Percentiles rank a stretch among this genome's conserved stretches.
These are phyloP conservation scores for Pinus albicaulis DNA, from an alignment of 75 land plant genomes.

Conservation along the genomic window DNA sequence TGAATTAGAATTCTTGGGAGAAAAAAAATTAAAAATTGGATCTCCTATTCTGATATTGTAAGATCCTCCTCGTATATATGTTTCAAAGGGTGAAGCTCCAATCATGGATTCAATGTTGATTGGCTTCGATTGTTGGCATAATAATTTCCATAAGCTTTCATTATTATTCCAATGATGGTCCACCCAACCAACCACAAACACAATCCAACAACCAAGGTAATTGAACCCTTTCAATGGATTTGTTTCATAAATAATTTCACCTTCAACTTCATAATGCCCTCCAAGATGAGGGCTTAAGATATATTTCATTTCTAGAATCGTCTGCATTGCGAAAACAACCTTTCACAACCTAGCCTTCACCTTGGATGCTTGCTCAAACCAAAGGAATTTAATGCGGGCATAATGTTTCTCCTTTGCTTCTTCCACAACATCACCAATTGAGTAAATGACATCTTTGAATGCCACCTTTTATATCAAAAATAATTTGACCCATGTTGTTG, in stretches of 20 bases:
- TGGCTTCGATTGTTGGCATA: too few relatives aligned
- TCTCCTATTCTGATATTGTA: conserved; percentile 95
- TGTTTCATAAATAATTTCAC: too few relatives aligned
- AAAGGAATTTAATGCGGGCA: conserved; percentile 26
- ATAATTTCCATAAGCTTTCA: too few relatives aligned
- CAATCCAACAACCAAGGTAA: too few relatives aligned
- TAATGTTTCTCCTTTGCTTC: conserved; percentile 1
- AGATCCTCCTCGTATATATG: conserved; percentile 78
- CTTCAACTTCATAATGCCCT: too few relatives aligned
- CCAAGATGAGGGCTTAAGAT: too few relatives aligned
- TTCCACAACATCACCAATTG: conserved; percentile 26
- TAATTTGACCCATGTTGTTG: neutral
- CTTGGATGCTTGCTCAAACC: neutral
- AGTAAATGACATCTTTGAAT: conserved; percentile 9
- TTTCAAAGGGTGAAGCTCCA: conserved; percentile 16
- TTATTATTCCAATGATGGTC: too few relatives aligned
- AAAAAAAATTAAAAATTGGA: conserved; percentile 83
- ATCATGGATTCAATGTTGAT: neutral
- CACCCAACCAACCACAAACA: too few relatives aligned
- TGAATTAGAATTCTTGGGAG: conserved; percentile 92
- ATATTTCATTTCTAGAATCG: too few relatives aligned
- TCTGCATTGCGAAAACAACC: conserved; percentile 13
- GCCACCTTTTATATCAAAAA: conserved; percentile 1
- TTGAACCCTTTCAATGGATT: too few relatives aligned
- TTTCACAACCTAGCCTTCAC: neutral